Evolutionary conservation across 768 basidiomycete species (phyloP), one percentile per base, ranked within the genome.

Genomic region (Mycena epipterygia): DNA sequence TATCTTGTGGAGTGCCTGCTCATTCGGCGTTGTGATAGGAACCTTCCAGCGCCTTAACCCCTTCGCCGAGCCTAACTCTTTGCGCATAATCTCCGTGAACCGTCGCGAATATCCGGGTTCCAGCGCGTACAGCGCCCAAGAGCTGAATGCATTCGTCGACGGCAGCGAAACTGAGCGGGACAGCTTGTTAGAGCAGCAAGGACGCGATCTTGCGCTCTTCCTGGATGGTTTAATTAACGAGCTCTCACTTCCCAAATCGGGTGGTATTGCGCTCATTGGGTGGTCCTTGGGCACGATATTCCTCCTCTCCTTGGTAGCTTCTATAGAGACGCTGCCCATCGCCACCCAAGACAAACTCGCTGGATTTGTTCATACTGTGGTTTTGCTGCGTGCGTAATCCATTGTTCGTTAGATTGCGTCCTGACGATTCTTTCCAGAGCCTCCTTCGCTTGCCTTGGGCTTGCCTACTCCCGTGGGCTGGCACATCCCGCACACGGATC

Each of bases 51-150:
- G 73, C 42, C 73, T 80, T 37, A 55, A 67, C 23, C 63, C 71
- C 2, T 33, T 72, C 8, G 79, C 79, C 0, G 2, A 30, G 21
- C 60, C 75, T 14, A 64, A 67, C 39, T 68, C 65, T 14, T 58
- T 79, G 23, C 79, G 82, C 16, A 44, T 79, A 8, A 77, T 83
- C 30, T 66, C 69, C 21, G 56, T 82, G n/a, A 82, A 82, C 53
- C 78, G 81, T n/a, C 78, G 82, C 9, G 75, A 78, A 42, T 82
- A 82, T 60, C 79, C 77, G 0, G 79, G 78, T 2, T 78, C 80
- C 25, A 80, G 80, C 2, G 77, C 78, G 0, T 79, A 79, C 51
- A 78, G 77, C 1, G 59, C 72, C 14, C 75, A 76, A 2, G 82
- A 82, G 30, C 49, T 75, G n/a, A 46, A 39, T 12, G 49, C 56